Evolutionary conservation across 75 land plant genomes (phyloP), one percentile per base, ranked within the genome.

Genomic region (Sequoiadendron giganteum): DNA sequence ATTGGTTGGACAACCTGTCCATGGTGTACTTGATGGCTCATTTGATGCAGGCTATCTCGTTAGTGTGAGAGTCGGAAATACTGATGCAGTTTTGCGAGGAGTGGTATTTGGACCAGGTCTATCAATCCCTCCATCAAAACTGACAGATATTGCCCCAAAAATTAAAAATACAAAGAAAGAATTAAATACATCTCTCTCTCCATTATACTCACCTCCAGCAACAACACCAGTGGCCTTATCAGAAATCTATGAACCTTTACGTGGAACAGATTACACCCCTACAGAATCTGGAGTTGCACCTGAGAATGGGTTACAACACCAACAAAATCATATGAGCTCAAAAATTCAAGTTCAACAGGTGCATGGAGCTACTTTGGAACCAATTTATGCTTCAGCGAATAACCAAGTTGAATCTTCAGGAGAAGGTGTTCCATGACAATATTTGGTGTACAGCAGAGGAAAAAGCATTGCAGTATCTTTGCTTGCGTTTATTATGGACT

Each of bases 71-170:
- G 88, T 87, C 48, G 88, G 58, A 43, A 85, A 87, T 54, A 83
- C 58, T 49, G 86, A 85, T 19, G 36, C 85, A 48, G 55, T 87
- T 87, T 28, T 87, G 36, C 55, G 52, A 28, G 88, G 88, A 38
- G 55, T 87, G 56, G 88, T 87, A 3, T 87, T 87, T 87, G 88
- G 85, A 83, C 88, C 86, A 52, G 90, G 91, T 28, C 28, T 90
- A 52, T 89, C 88, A 18, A 58, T 87, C 18, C 90, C 90, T 43
- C 49, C 89, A 30, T 89, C 90, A 10, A 72, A 88, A 39, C 16
- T 43, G 28, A 90, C 86, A 48, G 91, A 90, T 19, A 85, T 90
- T 36, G 91, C 91, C 1, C 91, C 91, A 18, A 85, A 85, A 21
- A 84, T 89, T 18, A 89, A 65, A 54, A 40, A n/a, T 36, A 36